Base-by-base conservation (phyloP, 352 stramenopile species). In the Globisporangium splendens region DNA sequence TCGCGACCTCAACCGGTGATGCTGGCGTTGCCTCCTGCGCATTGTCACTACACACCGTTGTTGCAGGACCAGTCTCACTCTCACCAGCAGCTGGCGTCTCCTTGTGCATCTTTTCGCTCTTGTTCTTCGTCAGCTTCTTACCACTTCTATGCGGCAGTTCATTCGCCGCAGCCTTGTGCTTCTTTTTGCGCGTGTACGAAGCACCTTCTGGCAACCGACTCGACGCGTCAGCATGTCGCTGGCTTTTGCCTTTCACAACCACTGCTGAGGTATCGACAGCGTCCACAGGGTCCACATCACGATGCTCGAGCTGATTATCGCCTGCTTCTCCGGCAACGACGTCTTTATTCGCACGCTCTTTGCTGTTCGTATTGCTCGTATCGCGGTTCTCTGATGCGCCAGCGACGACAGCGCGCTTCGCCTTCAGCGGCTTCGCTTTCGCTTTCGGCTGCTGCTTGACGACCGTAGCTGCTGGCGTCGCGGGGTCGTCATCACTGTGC, bases 121-220 rank as follows among this genome's bases (percentile, higher is more conserved):
- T 42, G 31, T 61, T 61, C 46, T 54, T 54, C 5, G 4, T 21
- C 14, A 11, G 18, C 8, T 17, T 56, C 6, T 2, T 48, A 22
- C 10, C 10, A 12, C 15, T 33, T 22, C 13, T 24, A 48, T 42
- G 17, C 15, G 1, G 53, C 44, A 13, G 14, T 7, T 20, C 20
- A 22, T 43, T 28, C 13, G 39, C 13, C n/a, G 35, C 44, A 8
- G 52, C 49, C 21, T 64, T 63, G 20, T 60, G 59, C 31, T 70
- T 70, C 54, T 70, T 71, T 60, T 67, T 67, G 18, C 59, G 59
- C 50, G 41, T 33, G 28, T 50, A 33, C 50, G 48, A 44, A n/a
- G 33, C 46, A 6, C 47, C 47, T 28, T 53, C 42, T 33, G 42
- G 41, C 38, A 50, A 50, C 8, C 28, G 38, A 1, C 18, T 31